Evolutionary conservation across 441 rosid species (phyloP).

Genomic region (Hura crepitans): DNA sequence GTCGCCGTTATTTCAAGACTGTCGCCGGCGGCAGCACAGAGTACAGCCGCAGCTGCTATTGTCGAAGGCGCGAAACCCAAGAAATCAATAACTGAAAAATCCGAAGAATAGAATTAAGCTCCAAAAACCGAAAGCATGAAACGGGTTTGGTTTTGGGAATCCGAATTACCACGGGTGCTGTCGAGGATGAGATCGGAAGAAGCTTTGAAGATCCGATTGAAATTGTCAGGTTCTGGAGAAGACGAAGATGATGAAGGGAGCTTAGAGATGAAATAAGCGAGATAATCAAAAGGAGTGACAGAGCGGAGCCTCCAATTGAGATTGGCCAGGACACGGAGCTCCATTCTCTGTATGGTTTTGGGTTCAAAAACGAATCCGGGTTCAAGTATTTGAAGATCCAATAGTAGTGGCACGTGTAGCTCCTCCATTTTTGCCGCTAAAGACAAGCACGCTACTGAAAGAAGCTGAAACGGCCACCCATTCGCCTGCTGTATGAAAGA

Average conservation of each 20-base stretch:
- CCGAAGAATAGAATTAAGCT: neutral
- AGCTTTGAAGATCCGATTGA: slow-evolving; percentile 27
- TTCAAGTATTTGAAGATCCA: slow-evolving; percentile 55
- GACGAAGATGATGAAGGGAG: slow-evolving; percentile 23
- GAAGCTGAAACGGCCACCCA: slow-evolving; percentile 70
- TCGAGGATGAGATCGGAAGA: slow-evolving; percentile 50
- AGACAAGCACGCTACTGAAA: slow-evolving; percentile 77
- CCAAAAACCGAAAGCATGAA: neutral
- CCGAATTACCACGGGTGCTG: slow-evolving; percentile 43
- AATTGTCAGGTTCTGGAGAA: slow-evolving; percentile 2
- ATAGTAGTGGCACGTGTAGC: slow-evolving; percentile 45
- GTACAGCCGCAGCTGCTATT: slow-evolving; percentile 50
- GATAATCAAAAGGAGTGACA: slow-evolving; percentile 51
- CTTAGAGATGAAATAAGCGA: slow-evolving; percentile 37
- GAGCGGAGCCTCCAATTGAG: slow-evolving; percentile 51
- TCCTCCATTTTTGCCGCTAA: slow-evolving; percentile 85
- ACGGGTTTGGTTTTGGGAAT: neutral
- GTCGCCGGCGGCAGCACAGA: slow-evolving; percentile 37
- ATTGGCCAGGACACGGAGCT: slow-evolving; percentile 43
- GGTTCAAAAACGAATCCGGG: slow-evolving; percentile 45
- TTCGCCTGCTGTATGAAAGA: slow-evolving; percentile 29
- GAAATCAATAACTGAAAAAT: slow-evolving; percentile 45
- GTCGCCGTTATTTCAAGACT: slow-evolving; percentile 13
- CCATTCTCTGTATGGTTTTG: slow-evolving; percentile 48
- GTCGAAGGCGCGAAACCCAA: slow-evolving; percentile 45